Conservation (phyloP, 805 yeast genomes). For the Candida oleophila region DNA sequence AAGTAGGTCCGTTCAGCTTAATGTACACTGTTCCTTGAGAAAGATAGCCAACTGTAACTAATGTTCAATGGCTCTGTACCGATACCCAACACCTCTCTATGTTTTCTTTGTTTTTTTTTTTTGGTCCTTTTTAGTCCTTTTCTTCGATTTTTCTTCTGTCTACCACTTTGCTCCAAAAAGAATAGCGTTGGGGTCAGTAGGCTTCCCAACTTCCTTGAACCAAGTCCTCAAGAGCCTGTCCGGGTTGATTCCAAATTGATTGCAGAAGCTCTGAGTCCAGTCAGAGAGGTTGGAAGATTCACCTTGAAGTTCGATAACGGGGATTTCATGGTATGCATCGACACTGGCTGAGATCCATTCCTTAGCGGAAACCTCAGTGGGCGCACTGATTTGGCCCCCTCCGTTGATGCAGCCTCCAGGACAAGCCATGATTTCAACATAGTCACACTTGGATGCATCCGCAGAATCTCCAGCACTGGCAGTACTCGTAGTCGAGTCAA, state of each 20-base stretch:
- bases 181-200: slow-evolving; percentile 46
- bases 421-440: slow-evolving; percentile 96
- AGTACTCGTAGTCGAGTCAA: slow-evolving; percentile 3
- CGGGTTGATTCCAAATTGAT: slow-evolving; percentile 25
- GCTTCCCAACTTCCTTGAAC: slow-evolving; percentile 51
- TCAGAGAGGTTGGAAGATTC: slow-evolving; percentile 6
- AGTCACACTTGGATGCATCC: slow-evolving; percentile 70
- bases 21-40: no score
- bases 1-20: no score
- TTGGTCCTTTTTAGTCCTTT: background rate
- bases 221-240: slow-evolving; percentile 44
- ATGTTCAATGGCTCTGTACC: no score
- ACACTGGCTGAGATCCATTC: slow-evolving; percentile 44
- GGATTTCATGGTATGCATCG: slow-evolving; percentile 33
- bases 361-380: slow-evolving; percentile 35
- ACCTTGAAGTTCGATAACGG: slow-evolving; percentile 14
- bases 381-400: slow-evolving; percentile 79
- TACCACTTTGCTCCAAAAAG: slow-evolving; percentile 61
- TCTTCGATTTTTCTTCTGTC: slow-evolving; percentile 1
- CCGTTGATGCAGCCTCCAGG: slow-evolving; percentile 98
- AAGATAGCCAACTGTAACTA: no score
- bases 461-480: slow-evolving; percentile 29
- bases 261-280: slow-evolving; percentile 38
- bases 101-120: no score
- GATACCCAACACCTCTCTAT: no score